Evolutionary conservation across 306 rosid species (phyloP).

Genomic region (Gynostemma pentaphyllum): DNA sequence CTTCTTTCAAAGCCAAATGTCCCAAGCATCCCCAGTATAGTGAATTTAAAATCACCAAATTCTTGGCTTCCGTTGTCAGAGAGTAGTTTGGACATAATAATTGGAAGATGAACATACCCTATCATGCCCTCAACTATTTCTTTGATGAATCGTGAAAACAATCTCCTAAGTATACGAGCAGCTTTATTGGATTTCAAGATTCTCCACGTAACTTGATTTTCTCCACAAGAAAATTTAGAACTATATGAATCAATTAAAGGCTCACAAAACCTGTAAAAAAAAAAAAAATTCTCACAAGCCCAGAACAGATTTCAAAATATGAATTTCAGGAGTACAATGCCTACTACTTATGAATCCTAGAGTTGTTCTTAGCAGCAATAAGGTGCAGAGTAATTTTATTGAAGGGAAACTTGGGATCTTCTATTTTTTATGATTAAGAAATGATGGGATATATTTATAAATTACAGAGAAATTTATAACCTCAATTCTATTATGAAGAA

Average conservation of each 20-base stretch:
- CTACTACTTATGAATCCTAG: neutral
- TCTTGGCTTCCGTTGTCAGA: slow-evolving; percentile 90
- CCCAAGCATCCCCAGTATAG: slow-evolving; percentile 93
- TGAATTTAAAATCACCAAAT: slow-evolving; percentile 86
- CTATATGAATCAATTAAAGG: slow-evolving; percentile 56
- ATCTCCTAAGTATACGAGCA: slow-evolving; percentile 50
- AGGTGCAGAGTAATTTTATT: neutral
- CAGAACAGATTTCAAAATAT: neutral
- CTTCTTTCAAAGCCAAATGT: slow-evolving; percentile 91
- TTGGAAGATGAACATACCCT: slow-evolving; percentile 87
- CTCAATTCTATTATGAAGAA: too few species aligned
- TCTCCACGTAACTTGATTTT: slow-evolving; percentile 58
- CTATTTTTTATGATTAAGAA: neutral
- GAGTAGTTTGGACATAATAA: slow-evolving; percentile 89
- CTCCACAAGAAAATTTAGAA: slow-evolving; percentile 33
- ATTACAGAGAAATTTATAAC: neutral
- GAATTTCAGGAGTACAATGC: neutral
- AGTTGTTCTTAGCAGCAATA: neutral
- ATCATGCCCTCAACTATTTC: slow-evolving; percentile 97
- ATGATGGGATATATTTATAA: neutral
- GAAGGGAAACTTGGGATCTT: neutral
- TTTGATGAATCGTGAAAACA: slow-evolving; percentile 76
- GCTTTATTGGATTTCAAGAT: slow-evolving; percentile 42
- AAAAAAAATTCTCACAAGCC: neutral
- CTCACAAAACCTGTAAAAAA: slow-evolving; percentile 59